Conservation (phyloP, 495 filamentous ascomycete genomes). For the Aspergillus saccharolyticus region DNA sequence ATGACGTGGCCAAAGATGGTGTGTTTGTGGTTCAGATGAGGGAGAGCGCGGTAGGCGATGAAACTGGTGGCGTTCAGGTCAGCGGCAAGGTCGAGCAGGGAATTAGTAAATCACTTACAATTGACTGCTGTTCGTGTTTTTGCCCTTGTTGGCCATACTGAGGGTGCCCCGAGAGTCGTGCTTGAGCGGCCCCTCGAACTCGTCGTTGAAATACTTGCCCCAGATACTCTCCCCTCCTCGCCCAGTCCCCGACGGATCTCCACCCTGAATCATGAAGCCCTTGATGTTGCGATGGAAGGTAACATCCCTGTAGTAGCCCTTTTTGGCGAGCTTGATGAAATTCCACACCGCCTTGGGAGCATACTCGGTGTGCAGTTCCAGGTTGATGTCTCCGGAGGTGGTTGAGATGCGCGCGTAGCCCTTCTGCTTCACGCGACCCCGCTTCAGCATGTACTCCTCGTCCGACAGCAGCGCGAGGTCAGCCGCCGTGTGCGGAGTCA, state of each 20-base stretch:
- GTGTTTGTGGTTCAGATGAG: constrained; percentile 89
- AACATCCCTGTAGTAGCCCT: constrained; percentile 80
- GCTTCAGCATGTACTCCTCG: constrained; percentile 93
- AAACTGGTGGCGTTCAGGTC: constrained; percentile 44
- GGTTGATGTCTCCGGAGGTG: constrained; percentile 71
- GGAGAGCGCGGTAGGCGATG: constrained; percentile 75
- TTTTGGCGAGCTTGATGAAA: constrained; percentile 82
- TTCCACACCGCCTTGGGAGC: constrained; percentile 96
- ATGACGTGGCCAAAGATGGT: constrained; percentile 91
- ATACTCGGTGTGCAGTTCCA: constrained; percentile 87
- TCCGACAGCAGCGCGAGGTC: constrained; percentile 82
- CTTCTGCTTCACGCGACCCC: constrained; percentile 77
- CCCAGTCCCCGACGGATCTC: constrained; percentile 64
- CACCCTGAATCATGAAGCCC: constrained; percentile 98
- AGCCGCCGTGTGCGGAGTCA: constrained; percentile 84
- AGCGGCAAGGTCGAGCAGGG: constrained; percentile 1
- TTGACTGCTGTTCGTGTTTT: constrained; percentile 91
- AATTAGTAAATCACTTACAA: constrained; percentile 48
- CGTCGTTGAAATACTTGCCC: constrained; percentile 88
- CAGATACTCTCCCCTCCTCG: constrained; percentile 82
- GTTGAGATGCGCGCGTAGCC: constrained; percentile 90
- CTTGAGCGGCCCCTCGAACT: constrained; percentile 80
- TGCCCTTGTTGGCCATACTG: constrained; percentile 97
- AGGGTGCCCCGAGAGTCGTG: constrained; percentile 76
- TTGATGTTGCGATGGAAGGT: constrained; percentile 87